A percentile compares a stretch with the other conserved stretches of the same genome.
Conservation (phyloP, 2,329 filamentous ascomycete genomes). For the Monosporascus cannonballus region DNA sequence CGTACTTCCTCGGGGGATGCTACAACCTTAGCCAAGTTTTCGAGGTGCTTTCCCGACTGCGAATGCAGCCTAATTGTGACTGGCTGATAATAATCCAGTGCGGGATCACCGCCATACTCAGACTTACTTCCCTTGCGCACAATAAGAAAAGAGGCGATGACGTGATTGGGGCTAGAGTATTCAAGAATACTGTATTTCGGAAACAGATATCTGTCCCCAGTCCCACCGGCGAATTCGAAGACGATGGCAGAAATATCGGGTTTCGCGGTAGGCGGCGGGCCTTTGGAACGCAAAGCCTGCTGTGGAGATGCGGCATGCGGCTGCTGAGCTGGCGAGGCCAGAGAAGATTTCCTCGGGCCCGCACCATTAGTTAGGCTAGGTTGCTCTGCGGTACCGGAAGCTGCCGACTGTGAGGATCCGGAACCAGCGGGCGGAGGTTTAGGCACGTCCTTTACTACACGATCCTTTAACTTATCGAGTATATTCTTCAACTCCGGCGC, state of each 20-base stretch:
- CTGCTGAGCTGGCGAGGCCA: conserved; percentile 12
- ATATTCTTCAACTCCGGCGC: conserved; percentile 47
- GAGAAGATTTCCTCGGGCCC: conserved; percentile 22
- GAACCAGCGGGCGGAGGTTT: conserved; percentile 13
- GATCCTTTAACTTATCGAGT: conserved; percentile 41
- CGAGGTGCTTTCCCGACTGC: conserved; percentile 48
- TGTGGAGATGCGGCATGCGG: conserved; percentile 26
- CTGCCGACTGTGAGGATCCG: conserved; percentile 15
- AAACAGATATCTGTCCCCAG: conserved; percentile 71
- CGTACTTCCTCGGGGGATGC: conserved; percentile 57
- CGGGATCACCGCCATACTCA: conserved; percentile 57
- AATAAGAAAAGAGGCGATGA: conserved; percentile 71
- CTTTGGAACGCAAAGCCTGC: conserved; percentile 55
- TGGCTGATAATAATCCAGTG: conserved; percentile 70
- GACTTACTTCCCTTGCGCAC: conserved; percentile 65
- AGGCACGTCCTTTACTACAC: conserved; percentile 32
- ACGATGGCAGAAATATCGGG: conserved; percentile 61
- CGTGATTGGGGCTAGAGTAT: conserved; percentile 50
- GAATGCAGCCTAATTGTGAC: conserved; percentile 58
- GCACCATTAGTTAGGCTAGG: conserved; percentile 24
- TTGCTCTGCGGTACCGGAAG: conserved; percentile 25
- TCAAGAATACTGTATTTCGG: conserved; percentile 74
- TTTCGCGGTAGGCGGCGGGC: conserved; percentile 45
- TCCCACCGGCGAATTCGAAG: conserved; percentile 61
- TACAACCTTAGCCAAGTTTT: conserved; percentile 55